Conservation (phyloP, 2,329 filamentous ascomycete species). For the Colletotrichum tanaceti region DNA sequence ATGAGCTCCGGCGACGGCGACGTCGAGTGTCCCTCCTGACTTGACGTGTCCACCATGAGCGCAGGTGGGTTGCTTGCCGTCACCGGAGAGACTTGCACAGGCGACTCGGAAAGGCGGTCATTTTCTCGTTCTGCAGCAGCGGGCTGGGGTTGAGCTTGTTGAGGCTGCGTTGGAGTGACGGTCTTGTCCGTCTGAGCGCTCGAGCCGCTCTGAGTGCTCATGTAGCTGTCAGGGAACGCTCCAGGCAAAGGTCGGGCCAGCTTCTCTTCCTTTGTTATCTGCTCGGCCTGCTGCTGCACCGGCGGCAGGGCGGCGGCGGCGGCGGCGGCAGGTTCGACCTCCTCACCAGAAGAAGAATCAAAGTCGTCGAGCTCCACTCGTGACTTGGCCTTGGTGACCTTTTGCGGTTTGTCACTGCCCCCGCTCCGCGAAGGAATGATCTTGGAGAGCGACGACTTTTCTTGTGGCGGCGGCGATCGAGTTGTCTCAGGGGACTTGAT, state of each 20-base stretch:
- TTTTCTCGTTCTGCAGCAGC: constrained; percentile 23
- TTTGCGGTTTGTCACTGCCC: constrained; percentile 64
- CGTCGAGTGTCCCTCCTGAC: constrained; percentile 74
- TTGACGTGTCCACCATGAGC: constrained; percentile 77
- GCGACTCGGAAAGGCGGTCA: constrained; percentile 74
- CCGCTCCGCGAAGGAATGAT: constrained; percentile 55
- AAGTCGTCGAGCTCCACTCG: constrained; percentile 78
- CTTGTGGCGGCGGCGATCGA: constrained; percentile 56
- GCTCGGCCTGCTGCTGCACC: constrained; percentile 46
- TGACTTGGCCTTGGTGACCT: constrained; percentile 66
- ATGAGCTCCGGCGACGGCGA: constrained; percentile 73
- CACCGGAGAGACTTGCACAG: constrained; percentile 72
- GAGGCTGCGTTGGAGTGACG: constrained; percentile 42
- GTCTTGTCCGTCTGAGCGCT: constrained; percentile 51
- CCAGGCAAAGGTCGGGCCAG: constrained; percentile 52
- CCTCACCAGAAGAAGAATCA: constrained; percentile 67
- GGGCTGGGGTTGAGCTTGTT: constrained; percentile 22
- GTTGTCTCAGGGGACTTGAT: constrained; percentile 48
- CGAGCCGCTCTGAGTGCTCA: constrained; percentile 47
- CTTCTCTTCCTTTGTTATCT: constrained; percentile 40
- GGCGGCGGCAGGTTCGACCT: constrained; percentile 45
- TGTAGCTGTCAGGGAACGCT: constrained; percentile 56
- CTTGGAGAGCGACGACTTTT: constrained; percentile 56
- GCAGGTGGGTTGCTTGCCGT: constrained; percentile 68
- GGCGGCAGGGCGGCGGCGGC: constrained; percentile 45